Percentiles rank a stretch among this genome's conserved stretches.
These are phyloP conservation scores for Candida schatavii DNA, from an alignment of 805 yeast species.

Conservation along the genomic window DNA sequence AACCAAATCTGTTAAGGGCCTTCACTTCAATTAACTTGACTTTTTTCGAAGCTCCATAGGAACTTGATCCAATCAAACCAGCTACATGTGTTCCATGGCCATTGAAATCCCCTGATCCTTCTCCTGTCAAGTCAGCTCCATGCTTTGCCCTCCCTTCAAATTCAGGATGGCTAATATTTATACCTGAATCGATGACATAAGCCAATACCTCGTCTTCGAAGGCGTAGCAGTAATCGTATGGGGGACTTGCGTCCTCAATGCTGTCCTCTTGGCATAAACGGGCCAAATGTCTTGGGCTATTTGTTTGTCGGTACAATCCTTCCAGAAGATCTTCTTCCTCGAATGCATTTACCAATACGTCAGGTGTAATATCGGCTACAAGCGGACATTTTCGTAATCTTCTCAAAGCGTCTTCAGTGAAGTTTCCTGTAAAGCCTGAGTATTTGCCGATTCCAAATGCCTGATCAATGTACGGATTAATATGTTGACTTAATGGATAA, in stretches of 20 bases:
- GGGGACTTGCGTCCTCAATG: conserved; percentile 11
- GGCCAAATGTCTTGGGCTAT: conserved; percentile 66
- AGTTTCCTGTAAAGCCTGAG: conserved; percentile 66
- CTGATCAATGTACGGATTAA: conserved; percentile 46
- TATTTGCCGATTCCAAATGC: conserved; percentile 67
- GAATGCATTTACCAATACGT: conserved; percentile 56
- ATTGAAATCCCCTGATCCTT: conserved; percentile 50
- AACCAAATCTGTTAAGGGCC: conserved; percentile 65
- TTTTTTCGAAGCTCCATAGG: conserved; percentile 54
- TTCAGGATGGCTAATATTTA: conserved; percentile 55
- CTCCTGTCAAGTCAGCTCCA: conserved; percentile 63
- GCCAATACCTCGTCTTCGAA: conserved; percentile 51
- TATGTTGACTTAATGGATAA: conserved; percentile 35
- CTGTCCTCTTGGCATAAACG: conserved; percentile 52
- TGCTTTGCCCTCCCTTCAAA: conserved; percentile 58
- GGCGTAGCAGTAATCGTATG: conserved; percentile 48
- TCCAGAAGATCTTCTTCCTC: no score
- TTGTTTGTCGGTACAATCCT: conserved; percentile 27
- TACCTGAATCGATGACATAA: conserved; percentile 85
- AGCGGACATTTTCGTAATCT: conserved; percentile 55
- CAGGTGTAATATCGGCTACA: conserved; percentile 69
- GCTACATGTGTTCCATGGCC: conserved; percentile 63
- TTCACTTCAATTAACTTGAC: conserved; percentile 68
- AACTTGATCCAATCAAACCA: conserved; percentile 48
- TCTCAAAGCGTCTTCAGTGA: conserved; percentile 46